These are phyloP conservation scores for Intubia oerlemansii DNA, from an alignment of 2,329 filamentous ascomycete species.

Conservation along the genomic window DNA sequence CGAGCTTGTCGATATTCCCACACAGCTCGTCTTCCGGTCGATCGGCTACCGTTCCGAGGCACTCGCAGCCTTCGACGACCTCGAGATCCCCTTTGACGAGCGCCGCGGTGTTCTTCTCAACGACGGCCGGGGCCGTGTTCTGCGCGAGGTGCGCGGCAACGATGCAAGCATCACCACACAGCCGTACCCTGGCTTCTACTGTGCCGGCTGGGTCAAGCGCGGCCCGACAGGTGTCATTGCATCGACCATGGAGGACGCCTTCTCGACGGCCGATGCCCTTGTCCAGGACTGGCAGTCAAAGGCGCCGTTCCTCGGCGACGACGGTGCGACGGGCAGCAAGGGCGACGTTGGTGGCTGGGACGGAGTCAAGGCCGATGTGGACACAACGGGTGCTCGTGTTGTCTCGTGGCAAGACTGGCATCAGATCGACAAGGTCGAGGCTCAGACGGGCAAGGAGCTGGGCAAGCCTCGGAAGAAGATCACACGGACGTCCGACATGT, in stretches of 20 bases:
- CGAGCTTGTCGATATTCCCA: conserved; percentile 30
- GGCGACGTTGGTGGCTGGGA: conserved; percentile 73
- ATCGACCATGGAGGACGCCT: conserved; percentile 88
- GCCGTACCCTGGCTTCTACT: conserved; percentile 56
- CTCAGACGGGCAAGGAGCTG: conserved; percentile 34
- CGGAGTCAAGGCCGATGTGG: conserved; percentile 39
- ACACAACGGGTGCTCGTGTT: conserved; percentile 27
- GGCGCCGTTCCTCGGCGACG: conserved; percentile 17
- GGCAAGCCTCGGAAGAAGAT: conserved; percentile 68
- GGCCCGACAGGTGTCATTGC: conserved; percentile 93
- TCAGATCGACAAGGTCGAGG: conserved; percentile 64
- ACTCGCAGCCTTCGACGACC: conserved; percentile 49
- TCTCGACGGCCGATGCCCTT: conserved; percentile 69
- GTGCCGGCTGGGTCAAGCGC: conserved; percentile 88
- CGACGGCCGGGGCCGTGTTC: conserved; percentile 56
- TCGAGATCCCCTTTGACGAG: conserved; percentile 61
- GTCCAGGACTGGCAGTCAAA: conserved; percentile 47
- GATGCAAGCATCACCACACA: conserved; percentile 18
- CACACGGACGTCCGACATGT: conserved; percentile 33
- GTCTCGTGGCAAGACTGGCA: conserved; percentile 74
- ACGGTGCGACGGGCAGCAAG: conserved; percentile 1
- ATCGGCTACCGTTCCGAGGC: conserved; percentile 79
- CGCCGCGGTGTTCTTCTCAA: conserved; percentile 60
- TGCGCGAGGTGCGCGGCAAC: conserved; percentile 15
- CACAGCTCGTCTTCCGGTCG: conserved; percentile 68